Conservation (phyloP, 352 stramenopile genomes). For the Globisporangium irregulare region DNA sequence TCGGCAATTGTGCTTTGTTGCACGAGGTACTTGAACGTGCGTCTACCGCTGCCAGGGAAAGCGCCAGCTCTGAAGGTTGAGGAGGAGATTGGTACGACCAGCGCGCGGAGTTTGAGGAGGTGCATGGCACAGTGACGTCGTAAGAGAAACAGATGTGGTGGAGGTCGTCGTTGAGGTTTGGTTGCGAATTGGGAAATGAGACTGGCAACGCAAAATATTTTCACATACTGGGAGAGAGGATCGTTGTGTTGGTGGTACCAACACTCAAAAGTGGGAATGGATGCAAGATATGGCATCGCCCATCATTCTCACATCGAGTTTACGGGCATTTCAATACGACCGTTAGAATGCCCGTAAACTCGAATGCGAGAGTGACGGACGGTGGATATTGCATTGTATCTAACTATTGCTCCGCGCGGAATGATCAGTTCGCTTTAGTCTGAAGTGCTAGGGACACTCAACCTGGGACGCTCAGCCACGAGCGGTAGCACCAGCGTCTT, state of each 20-base stretch:
- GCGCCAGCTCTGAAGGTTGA: not conserved
- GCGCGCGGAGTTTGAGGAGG: not conserved
- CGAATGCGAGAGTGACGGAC: no score
- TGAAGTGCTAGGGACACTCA: no score
- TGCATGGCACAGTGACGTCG: not conserved
- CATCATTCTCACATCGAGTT: no score
- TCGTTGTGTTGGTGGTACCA: not conserved
- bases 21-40: constrained; percentile 1
- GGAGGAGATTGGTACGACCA: not conserved
- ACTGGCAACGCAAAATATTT: not conserved
- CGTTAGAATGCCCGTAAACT: no score
- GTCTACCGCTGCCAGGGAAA: not conserved
- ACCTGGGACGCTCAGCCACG: no score
- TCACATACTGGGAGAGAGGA: not conserved
- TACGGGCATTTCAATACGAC: no score
- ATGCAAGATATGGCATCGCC: not conserved
- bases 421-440: no score
- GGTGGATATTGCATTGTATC: no score
- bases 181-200: not conserved
- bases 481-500: no score
- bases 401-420: no score
- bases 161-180: not conserved
- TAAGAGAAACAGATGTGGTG: not conserved
- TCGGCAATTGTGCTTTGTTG: not conserved
- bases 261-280: not conserved